Conservation (phyloP, 441 rosid species). For the Adansonia grandidieri region DNA sequence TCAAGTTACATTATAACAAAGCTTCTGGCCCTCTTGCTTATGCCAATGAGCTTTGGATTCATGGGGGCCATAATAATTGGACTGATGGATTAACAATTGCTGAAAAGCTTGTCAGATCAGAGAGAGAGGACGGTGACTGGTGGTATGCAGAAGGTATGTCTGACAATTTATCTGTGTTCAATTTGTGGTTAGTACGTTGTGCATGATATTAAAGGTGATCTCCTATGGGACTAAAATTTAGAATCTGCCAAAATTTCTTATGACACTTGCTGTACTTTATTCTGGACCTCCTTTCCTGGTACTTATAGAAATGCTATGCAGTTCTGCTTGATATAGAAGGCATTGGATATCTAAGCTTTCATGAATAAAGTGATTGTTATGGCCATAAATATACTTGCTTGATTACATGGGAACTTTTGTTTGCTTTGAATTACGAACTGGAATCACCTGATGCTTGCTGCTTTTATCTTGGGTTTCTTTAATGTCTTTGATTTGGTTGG, state of each 20-base stretch:
- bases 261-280: not conserved
- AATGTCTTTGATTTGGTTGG: conserved; percentile 16
- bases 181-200: not conserved
- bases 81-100: conserved; percentile 66
- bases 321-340: not conserved
- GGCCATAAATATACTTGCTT: not conserved
- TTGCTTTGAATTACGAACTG: not conserved
- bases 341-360: not conserved
- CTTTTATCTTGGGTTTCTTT: conserved; percentile 14
- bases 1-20: conserved; percentile 70
- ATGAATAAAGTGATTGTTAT: conserved; percentile 1
- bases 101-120: conserved; percentile 57
- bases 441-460: not conserved
- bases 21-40: conserved; percentile 73
- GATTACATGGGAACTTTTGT: conserved; percentile 25
- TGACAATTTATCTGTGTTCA: not conserved
- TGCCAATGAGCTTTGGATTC: conserved; percentile 81
- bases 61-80: conserved; percentile 93
- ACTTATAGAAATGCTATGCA: not conserved
- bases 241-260: not conserved
- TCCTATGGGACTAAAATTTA: conserved; percentile 6
- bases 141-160: conserved; percentile 78
- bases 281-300: not conserved
- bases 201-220: not conserved
- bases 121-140: conserved; percentile 72